Evolutionary conservation across 129 eudicot genomes (phyloP).

Genomic region (Lactuca saligna): DNA sequence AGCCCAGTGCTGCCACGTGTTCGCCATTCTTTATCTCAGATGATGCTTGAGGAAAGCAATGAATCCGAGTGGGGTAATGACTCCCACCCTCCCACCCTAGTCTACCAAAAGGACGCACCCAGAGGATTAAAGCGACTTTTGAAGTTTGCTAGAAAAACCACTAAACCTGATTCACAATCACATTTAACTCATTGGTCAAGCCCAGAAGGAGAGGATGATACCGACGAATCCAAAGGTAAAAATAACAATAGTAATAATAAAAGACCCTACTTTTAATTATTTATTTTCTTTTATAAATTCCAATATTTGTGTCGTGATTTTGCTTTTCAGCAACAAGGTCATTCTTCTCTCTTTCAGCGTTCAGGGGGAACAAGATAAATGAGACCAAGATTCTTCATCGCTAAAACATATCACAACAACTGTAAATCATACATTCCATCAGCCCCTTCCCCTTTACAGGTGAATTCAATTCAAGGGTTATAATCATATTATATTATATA

Average conservation of each 20-base stretch:
- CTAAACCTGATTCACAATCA: conserved; percentile 70
- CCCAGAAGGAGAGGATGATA: conserved; percentile 92
- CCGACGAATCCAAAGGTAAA: conserved; percentile 61
- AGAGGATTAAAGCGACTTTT: conserved; percentile 88
- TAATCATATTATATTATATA: background rate
- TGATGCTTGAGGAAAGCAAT: conserved; percentile 86
- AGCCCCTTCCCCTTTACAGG: conserved; percentile 22
- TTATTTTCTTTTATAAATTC: conserved; percentile 13
- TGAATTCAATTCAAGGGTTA: conserved; percentile 13
- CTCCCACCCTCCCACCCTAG: conserved; percentile 75
- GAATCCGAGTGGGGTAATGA: conserved; percentile 95
- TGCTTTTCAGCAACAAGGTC: conserved; percentile 92
- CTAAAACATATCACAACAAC: conserved; percentile 22
- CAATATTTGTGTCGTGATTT: conserved; percentile 33
- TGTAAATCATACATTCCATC: conserved; percentile 24
- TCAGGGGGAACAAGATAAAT: conserved; percentile 74
- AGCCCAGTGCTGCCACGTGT: conserved; percentile 48
- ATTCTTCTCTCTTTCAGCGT: conserved; percentile 99
- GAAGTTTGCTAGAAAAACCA: conserved; percentile 88
- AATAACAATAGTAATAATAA: conserved; percentile 41
- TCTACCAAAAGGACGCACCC: conserved; percentile 89
- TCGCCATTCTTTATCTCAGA: conserved; percentile 91
- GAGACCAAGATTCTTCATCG: conserved; percentile 43
- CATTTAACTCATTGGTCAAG: conserved; percentile 73
- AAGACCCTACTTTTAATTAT: conserved; percentile 41